A percentile compares a stretch with the other conserved stretches of the same genome.
phyloP scores from a whole-genome alignment of 2,329 filamentous ascomycete genomes.

The Diplocarpon rosae region DNA sequence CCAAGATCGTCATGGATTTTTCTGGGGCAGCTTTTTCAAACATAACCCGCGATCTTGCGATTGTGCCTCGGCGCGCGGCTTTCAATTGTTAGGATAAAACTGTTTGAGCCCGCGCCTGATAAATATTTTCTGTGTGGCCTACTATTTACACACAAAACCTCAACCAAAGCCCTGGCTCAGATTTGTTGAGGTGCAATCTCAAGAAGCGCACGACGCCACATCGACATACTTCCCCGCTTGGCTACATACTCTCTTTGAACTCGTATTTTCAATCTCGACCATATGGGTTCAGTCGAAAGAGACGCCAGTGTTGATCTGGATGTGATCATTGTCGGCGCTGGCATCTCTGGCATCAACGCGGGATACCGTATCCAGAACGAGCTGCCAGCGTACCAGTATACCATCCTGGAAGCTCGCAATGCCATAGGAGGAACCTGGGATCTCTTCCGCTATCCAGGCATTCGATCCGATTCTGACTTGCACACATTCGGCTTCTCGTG shows the following conservation, averaged over 20 bases:
- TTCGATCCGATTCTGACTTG: slow-evolving; percentile 52
- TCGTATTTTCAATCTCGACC: neutral
- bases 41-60: too few relatives aligned
- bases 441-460: slow-evolving; percentile 65
- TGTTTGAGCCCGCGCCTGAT: too few relatives aligned
- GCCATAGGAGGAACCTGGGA: slow-evolving; percentile 69
- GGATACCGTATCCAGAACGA: slow-evolving; percentile 57
- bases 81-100: too few relatives aligned
- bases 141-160: neutral
- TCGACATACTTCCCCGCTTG: too few relatives aligned
- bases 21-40: too few relatives aligned
- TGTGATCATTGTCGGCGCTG: slow-evolving; percentile 58
- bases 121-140: neutral
- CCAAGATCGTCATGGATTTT: too few relatives aligned
- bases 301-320: slow-evolving; percentile 29
- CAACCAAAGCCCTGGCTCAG: neutral
- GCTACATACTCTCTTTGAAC: neutral
- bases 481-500: slow-evolving; percentile 57
- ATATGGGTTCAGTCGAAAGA: slow-evolving; percentile 7
- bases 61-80: too few relatives aligned
- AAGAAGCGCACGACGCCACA: neutral
- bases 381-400: slow-evolving; percentile 44
- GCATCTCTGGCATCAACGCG: slow-evolving; percentile 65
- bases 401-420: slow-evolving; percentile 56
- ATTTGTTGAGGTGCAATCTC: neutral